Evolutionary conservation across 768 basidiomycete species (phyloP).

Genomic region (Psilocybe subaeruginosa): DNA sequence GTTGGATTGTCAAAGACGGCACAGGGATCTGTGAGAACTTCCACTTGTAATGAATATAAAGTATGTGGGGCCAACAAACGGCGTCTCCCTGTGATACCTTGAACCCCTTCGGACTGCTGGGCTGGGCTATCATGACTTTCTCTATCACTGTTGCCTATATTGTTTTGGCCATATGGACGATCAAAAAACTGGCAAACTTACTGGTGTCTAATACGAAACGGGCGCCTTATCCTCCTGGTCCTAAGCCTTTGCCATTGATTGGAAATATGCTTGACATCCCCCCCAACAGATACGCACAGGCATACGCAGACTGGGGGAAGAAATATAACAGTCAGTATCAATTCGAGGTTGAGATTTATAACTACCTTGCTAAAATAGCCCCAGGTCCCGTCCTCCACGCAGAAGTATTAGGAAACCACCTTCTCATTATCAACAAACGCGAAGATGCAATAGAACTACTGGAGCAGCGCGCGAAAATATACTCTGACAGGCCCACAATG

Average conservation of each 20-base stretch:
- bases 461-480: slow-evolving; percentile 2
- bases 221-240: slow-evolving; percentile 21
- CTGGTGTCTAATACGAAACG: not conserved
- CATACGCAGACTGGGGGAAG: slow-evolving; percentile 21
- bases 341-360: not conserved
- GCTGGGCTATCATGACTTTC: not conserved
- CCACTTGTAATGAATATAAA: not conserved
- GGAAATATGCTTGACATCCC: slow-evolving; percentile 25
- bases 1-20: not conserved
- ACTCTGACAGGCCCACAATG: slow-evolving; percentile 2
- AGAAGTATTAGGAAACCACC: slow-evolving; percentile 14
- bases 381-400: slow-evolving; percentile 19
- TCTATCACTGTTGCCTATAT: not conserved
- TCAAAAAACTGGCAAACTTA: not conserved
- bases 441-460: slow-evolving; percentile 14
- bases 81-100: not conserved
- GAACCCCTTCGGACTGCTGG: not conserved
- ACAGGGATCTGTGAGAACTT: not conserved
- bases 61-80: not conserved
- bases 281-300: slow-evolving; percentile 3
- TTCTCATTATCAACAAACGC: slow-evolving; percentile 16
- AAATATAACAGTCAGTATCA: slow-evolving; percentile 19
- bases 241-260: slow-evolving; percentile 9
- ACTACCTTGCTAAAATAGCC: not conserved
- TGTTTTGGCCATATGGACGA: not conserved